Conservation (phyloP, 2,329 filamentous ascomycete genomes). For the Phoma sp. region DNA sequence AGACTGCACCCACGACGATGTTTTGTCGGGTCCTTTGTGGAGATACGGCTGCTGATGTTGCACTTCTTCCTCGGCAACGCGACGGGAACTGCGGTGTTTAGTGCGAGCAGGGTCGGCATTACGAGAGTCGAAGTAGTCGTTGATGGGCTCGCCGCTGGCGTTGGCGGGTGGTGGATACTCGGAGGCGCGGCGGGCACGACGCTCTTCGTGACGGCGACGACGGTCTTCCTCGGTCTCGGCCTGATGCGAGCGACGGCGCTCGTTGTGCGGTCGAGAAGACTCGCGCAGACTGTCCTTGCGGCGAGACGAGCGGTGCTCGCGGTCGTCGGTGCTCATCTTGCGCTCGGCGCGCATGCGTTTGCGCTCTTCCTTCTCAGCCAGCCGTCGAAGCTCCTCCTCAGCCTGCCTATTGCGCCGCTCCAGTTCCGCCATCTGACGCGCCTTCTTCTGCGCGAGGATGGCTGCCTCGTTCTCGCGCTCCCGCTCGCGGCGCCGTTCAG, state of each 20-base stretch:
- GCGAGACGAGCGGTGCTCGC: conserved; percentile 43
- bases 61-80: conserved; percentile 34
- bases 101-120: conserved; percentile 33
- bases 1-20: conserved; percentile 56
- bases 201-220: conserved; percentile 53
- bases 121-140: conserved; percentile 54
- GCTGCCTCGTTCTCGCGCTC: conserved; percentile 44
- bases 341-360: conserved; percentile 41
- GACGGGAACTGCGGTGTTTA: conserved; percentile 37
- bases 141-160: conserved; percentile 44
- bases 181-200: conserved; percentile 47
- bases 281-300: conserved; percentile 45
- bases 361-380: conserved; percentile 49
- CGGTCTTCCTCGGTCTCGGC: conserved; percentile 47
- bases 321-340: conserved; percentile 38
- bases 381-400: conserved; percentile 47
- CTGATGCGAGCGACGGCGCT: conserved; percentile 45
- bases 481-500: conserved; percentile 46
- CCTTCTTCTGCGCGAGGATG: conserved; percentile 46
- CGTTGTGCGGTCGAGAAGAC: conserved; percentile 36
- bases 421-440: conserved; percentile 45
- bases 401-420: conserved; percentile 47
- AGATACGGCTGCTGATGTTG: conserved; percentile 41
- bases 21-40: conserved; percentile 54
- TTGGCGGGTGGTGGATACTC: conserved; percentile 28